Conservation (phyloP, 2,329 filamentous ascomycete genomes). For the Ascocoryne sarcoides region DNA sequence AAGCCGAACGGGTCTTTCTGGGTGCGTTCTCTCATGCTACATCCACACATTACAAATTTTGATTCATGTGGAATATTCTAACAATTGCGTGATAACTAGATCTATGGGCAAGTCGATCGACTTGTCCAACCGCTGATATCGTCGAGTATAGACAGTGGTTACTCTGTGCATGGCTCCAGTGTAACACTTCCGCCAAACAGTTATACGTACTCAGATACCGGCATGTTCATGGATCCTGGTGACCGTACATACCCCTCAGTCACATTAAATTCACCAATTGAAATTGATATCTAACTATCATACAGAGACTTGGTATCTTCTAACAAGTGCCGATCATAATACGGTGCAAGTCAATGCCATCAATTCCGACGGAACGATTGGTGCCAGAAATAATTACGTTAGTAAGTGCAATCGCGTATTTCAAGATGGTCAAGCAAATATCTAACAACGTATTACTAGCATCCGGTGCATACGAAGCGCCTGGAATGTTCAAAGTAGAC, state of each 20-base stretch:
- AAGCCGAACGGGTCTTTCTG: conserved; percentile 34
- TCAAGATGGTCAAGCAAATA: too few species aligned
- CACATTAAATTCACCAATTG: background rate
- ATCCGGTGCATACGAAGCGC: conserved; percentile 30
- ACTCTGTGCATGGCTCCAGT: conserved; percentile 25
- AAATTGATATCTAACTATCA: background rate
- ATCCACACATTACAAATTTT: too few species aligned
- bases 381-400: conserved; percentile 25
- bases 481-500: conserved; percentile 29
- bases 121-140: conserved; percentile 32
- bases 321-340: conserved; percentile 35
- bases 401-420: conserved; percentile 17
- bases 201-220: conserved; percentile 34
- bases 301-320: conserved; percentile 31
- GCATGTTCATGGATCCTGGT: conserved; percentile 31
- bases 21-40: conserved; percentile 19
- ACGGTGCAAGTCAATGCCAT: conserved; percentile 30
- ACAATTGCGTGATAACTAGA: too few species aligned
- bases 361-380: conserved; percentile 31
- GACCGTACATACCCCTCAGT: background rate
- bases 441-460: conserved; percentile 11
- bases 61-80: too few species aligned
- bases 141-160: conserved; percentile 26
- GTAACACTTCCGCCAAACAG: conserved; percentile 31
- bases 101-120: conserved; percentile 34